phyloP scores from a whole-genome alignment of 108 stramenopile species.

The Cyclotella kingstonii region DNA sequence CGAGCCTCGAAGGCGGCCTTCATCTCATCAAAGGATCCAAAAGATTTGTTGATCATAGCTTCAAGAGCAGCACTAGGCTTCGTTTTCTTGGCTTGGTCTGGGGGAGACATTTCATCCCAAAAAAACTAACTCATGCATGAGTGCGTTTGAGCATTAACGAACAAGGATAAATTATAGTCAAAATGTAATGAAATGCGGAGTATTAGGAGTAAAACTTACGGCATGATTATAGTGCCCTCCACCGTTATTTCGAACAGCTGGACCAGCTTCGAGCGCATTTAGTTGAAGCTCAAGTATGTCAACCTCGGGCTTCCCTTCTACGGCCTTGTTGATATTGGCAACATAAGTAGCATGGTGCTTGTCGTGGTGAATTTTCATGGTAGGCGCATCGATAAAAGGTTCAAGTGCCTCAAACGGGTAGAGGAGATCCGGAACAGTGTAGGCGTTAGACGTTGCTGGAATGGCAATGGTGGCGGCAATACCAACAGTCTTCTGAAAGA shows the following conservation, averaged over 20 bases:
- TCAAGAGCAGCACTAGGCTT: constrained; percentile 75
- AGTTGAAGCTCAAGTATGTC: constrained; percentile 80
- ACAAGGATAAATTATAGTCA: neutral
- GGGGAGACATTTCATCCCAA: constrained; percentile 96
- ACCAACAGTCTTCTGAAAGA: constrained; percentile 62
- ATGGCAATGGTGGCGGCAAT: constrained; percentile 57
- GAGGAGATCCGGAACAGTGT: constrained; percentile 86
- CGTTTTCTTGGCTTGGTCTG: constrained; percentile 83
- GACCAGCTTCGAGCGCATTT: constrained; percentile 82
- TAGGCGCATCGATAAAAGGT: constrained; percentile 92
- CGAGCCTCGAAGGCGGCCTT: constrained; percentile 85
- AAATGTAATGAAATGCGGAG: neutral
- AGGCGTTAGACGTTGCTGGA: constrained; percentile 66
- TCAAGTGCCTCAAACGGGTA: constrained; percentile 94
- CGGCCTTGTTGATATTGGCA: constrained; percentile 82
- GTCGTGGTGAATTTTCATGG: constrained; percentile 97
- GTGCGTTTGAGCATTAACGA: no score
- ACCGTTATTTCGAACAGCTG: constrained; percentile 93
- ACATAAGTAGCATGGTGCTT: constrained; percentile 93
- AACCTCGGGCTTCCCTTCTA: constrained; percentile 78
- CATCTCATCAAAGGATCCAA: constrained; percentile 88
- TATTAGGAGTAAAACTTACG: constrained; percentile 1
- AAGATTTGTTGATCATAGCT: constrained; percentile 80
- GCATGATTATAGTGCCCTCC: constrained; percentile 99
- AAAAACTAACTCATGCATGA: constrained; percentile 61